Conservation (phyloP, 106 monocot species). For the Chionographis japonica region DNA sequence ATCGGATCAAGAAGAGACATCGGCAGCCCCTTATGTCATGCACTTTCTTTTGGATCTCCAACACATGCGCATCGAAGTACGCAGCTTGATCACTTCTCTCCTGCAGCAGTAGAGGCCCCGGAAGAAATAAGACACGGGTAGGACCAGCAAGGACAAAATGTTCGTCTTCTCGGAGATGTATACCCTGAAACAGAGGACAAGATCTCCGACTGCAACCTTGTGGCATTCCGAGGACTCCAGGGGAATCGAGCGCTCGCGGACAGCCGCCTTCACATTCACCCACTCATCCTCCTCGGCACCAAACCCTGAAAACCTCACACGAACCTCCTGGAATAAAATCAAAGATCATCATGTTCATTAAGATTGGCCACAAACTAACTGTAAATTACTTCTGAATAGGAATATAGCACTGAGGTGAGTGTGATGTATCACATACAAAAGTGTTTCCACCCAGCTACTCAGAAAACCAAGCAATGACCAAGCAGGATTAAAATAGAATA, state of each 20-base stretch:
- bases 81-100: slow-evolving; percentile 45
- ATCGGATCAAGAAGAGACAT: slow-evolving; percentile 54
- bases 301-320: slow-evolving; percentile 59
- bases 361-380: not conserved
- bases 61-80: slow-evolving; percentile 63
- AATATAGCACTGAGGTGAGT: no score
- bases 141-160: not conserved
- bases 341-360: not conserved
- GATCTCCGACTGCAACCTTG: slow-evolving; percentile 58
- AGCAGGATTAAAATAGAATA: no score
- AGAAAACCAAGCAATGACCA: no score
- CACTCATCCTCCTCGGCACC: slow-evolving; percentile 80
- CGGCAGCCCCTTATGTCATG: slow-evolving; percentile 88
- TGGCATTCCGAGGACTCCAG: slow-evolving; percentile 65
- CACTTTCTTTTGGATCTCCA: slow-evolving; percentile 49
- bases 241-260: slow-evolving; percentile 64
- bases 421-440: no score
- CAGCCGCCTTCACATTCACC: slow-evolving; percentile 52
- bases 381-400: no score
- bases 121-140: not conserved
- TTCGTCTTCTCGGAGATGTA: not conserved
- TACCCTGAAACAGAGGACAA: slow-evolving; percentile 79
- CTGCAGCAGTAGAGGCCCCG: slow-evolving; percentile 22
- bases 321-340: slow-evolving; percentile 51
- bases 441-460: no score